phyloP scores from a whole-genome alignment of 164 flowering plant genomes.

The Chimonanthus praecox region DNA sequence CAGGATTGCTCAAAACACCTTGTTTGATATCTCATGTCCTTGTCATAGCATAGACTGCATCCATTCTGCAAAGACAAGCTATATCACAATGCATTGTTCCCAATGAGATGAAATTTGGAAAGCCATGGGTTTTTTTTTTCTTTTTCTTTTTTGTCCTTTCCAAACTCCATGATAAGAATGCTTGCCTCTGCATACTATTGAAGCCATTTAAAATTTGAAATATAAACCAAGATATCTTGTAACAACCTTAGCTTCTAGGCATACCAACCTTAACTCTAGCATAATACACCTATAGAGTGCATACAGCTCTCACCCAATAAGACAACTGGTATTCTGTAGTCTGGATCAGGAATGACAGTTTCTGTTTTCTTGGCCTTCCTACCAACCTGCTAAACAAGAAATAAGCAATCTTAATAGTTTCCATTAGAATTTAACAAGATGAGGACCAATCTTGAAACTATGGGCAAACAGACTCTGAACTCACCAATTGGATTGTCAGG shows the following conservation, averaged over 20 bases:
- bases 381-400: conserved; percentile 47
- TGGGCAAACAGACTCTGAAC: not conserved
- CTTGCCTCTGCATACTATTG: not conserved
- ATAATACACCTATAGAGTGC: not conserved
- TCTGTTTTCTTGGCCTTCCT: conserved; percentile 38
- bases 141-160: not conserved
- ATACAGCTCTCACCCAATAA: conserved; percentile 50
- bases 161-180: not conserved
- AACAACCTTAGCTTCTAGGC: not conserved
- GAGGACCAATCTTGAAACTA: not conserved
- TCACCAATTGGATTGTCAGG: not conserved
- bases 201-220: not conserved
- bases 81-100: not conserved
- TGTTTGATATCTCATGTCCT: too few relatives aligned
- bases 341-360: conserved; percentile 85
- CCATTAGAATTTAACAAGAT: not conserved
- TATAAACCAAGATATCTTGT: not conserved
- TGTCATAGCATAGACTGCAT: too few relatives aligned
- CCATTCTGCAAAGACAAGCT: too few relatives aligned
- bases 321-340: conserved; percentile 74
- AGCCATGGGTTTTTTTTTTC: not conserved
- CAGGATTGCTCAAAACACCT: too few relatives aligned
- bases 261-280: not conserved
- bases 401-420: not conserved
- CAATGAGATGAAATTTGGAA: not conserved